phyloP scores from a whole-genome alignment of 75 land plant species.

The Chamaecyparis obtusa region DNA sequence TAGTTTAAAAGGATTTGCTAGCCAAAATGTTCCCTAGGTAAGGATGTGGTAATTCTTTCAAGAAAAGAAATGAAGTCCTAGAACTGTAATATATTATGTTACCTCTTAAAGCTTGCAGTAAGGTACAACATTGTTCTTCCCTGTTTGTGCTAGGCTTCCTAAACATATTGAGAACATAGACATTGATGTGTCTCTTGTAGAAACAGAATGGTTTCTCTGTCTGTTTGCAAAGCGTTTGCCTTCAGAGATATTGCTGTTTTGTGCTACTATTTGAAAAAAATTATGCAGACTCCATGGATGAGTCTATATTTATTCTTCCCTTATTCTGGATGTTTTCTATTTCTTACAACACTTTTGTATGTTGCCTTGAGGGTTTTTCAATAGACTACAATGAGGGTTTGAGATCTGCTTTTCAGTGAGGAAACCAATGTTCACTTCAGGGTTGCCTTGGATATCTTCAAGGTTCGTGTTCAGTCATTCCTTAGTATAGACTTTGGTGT shows the following conservation, averaged over 20 bases:
- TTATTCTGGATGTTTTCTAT: not conserved
- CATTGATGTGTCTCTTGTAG: conserved; percentile 48
- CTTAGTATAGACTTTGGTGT: not conserved
- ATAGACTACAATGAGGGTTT: conserved; percentile 85
- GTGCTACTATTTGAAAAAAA: not conserved
- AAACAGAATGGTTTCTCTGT: conserved; percentile 56
- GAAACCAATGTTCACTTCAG: conserved; percentile 79
- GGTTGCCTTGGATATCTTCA: conserved; percentile 87
- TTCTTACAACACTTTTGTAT: not conserved
- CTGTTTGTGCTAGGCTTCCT: conserved; percentile 22
- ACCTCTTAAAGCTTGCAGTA: not conserved
- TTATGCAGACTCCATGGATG: not conserved
- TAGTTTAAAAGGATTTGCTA: conserved; percentile 44
- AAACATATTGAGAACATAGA: conserved; percentile 32
- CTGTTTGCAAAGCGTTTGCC: conserved; percentile 52
- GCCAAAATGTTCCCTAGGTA: conserved; percentile 39
- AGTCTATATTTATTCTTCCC: not conserved
- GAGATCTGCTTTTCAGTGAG: conserved; percentile 96
- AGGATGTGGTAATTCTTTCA: not conserved
- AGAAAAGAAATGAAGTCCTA: not conserved
- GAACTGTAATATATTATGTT: not conserved
- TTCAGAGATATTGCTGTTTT: conserved; percentile 29
- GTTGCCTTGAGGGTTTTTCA: not conserved
- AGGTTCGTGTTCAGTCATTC: conserved; percentile 34
- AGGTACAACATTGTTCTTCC: not conserved